phyloP scores from a whole-genome alignment of 495 filamentous ascomycete genomes.

The Friedmanniomyces simplex region DNA sequence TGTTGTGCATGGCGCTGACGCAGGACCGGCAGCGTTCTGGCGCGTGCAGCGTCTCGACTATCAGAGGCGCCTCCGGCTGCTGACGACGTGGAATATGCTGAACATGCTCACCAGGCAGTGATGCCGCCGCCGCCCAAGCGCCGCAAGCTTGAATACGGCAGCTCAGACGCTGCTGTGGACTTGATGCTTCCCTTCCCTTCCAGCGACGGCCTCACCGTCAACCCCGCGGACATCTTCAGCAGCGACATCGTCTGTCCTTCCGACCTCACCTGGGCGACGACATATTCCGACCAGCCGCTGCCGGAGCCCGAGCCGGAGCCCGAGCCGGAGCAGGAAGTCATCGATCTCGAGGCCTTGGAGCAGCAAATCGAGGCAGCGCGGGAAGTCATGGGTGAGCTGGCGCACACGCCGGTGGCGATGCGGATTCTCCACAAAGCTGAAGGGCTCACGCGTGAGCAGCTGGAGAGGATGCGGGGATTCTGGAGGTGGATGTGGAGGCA shows the following conservation, averaged over 20 bases:
- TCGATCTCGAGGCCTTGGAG: neutral
- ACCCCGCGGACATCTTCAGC: neutral
- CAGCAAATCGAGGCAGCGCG: neutral
- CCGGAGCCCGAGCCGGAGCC: neutral
- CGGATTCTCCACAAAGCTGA: neutral
- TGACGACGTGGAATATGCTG: neutral
- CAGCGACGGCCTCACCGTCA: neutral
- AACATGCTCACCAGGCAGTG: neutral
- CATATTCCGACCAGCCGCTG: no score
- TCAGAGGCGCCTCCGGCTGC: neutral
- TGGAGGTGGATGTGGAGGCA: conserved; percentile 4
- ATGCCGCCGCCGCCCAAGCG: neutral
- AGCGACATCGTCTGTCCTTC: neutral
- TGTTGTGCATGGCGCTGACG: neutral
- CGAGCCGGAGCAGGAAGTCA: no score
- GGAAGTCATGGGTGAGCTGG: neutral
- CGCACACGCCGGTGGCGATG: neutral
- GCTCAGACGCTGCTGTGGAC: neutral
- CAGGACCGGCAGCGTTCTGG: neutral
- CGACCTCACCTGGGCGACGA: neutral
- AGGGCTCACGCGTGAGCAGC: neutral
- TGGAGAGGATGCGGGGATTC: neutral
- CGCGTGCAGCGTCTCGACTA: neutral
- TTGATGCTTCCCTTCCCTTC: neutral
- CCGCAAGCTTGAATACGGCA: neutral